Evolutionary conservation across 148 eudicot species (phyloP), one percentile per base, ranked within the genome.

Genomic region (Rhododendron simsii): DNA sequence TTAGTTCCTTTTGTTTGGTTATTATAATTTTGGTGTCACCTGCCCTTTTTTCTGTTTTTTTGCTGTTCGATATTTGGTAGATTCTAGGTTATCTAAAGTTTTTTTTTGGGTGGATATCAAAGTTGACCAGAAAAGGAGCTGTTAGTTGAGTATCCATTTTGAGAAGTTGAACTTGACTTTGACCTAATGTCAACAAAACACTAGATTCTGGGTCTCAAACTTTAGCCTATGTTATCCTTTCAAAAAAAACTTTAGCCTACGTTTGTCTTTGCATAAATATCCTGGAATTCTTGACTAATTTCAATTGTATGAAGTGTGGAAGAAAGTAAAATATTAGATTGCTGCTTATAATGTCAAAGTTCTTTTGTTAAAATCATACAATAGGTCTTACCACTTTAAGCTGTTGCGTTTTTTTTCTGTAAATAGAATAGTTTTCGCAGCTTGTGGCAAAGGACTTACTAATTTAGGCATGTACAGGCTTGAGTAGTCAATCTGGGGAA

Each of bases 401-500:
- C 7, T 44, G 41, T 47, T 47, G 28, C 13, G 8, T 20, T 15
- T 35, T 84, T 84, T 14, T 41, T 81, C n/a, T 10, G 33, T 12
- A 39, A 1, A 41, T 51, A 35, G 73, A 80, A 28, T 78, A 45
- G 63, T 47, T 20, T 83, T 84, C 1, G 13, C 7, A 16, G 45
- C 16, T 78, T 80, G 73, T 37, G 84, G 53, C 11, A 16, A 87
- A 87, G 48, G 28, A 81, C 55, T 81, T 78, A 20, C 57, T 86
- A 71, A 30, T 30, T 79, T 86, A 83, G 21, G 51, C 73, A 61
- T 82, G 82, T 41, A 74, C 93, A 94, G 98, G 95, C 86, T 48
- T 82, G 79, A 67, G 88, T 80, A 71, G 83, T 63, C 84, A 80
- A 71, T 41, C 84, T 78, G 91, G 85, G 85, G 94, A 93, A 84